Evolutionary conservation across 768 basidiomycete species (phyloP).

Genomic region (Floccularia luteovirens): DNA sequence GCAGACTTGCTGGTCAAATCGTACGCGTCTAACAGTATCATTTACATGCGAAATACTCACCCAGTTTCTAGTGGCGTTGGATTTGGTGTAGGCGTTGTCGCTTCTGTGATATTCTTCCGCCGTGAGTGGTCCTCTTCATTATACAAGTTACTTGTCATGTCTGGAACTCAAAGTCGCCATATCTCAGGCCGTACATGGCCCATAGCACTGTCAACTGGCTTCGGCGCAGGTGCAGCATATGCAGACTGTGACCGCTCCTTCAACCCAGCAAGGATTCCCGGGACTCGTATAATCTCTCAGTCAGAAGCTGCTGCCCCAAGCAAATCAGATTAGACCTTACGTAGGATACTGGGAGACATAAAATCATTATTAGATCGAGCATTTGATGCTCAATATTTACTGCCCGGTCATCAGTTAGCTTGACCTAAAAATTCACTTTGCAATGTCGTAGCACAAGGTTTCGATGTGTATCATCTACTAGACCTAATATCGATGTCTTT

Average conservation of each 20-base stretch:
- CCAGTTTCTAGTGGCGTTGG: constrained; percentile 62
- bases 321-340: background rate
- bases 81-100: constrained; percentile 82
- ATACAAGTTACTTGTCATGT: background rate
- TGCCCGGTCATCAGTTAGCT: no score
- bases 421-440: no score
- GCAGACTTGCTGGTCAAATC: constrained; percentile 76
- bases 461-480: no score
- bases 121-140: constrained; percentile 43
- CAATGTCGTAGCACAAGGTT: no score
- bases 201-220: constrained; percentile 78
- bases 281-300: constrained; percentile 62
- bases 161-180: constrained; percentile 8
- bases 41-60: constrained; percentile 5
- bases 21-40: constrained; percentile 31
- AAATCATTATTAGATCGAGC: background rate
- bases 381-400: no score
- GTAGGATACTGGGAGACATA: background rate
- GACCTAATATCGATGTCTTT: no score
- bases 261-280: constrained; percentile 85
- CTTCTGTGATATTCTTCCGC: constrained; percentile 86
- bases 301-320: constrained; percentile 11
- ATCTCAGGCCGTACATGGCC: constrained; percentile 85
- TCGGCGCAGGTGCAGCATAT: constrained; percentile 82
- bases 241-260: constrained; percentile 91